Conservation (phyloP, 305 asterid genomes). For the Petunia hybrid region DNA sequence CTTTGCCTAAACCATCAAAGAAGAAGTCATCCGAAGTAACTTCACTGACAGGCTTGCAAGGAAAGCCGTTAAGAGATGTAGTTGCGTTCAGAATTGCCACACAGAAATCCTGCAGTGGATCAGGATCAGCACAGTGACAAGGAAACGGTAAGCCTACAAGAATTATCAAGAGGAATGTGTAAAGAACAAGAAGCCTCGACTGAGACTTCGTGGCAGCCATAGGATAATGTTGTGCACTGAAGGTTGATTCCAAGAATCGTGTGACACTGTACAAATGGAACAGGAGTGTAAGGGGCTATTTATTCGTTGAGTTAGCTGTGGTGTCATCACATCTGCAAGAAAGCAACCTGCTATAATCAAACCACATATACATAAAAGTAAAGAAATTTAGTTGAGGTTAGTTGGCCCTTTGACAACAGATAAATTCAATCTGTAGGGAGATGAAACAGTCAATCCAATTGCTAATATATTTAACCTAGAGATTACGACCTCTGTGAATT, state of each 20-base stretch:
- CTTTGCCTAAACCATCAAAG: constrained; percentile 50
- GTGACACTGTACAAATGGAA: background rate
- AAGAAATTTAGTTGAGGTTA: background rate
- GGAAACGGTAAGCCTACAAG: constrained; percentile 39
- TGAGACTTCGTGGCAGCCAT: background rate
- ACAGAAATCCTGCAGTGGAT: constrained; percentile 69
- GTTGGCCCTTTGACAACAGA: constrained; percentile 11
- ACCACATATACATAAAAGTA: constrained; percentile 14
- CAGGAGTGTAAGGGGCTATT: background rate
- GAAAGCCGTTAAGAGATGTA: constrained; percentile 52
- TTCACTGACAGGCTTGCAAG: constrained; percentile 56
- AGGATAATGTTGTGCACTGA: background rate
- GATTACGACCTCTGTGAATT: constrained; percentile 19
- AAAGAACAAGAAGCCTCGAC: background rate
- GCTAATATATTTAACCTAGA: background rate
- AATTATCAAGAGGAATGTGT: background rate
- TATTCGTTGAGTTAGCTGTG: background rate
- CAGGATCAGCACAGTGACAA: constrained; percentile 59
- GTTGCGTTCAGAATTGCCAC: constrained; percentile 44
- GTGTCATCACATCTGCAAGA: background rate
- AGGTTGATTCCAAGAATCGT: background rate
- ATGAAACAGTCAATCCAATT: constrained; percentile 19
- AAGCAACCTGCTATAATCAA: background rate
- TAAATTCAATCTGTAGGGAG: background rate
- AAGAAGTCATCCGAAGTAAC: constrained; percentile 62